Evolutionary conservation across 1,284 basidiomycete species (phyloP), one percentile per base, ranked within the genome.

Genomic region (Boletus mariae): DNA sequence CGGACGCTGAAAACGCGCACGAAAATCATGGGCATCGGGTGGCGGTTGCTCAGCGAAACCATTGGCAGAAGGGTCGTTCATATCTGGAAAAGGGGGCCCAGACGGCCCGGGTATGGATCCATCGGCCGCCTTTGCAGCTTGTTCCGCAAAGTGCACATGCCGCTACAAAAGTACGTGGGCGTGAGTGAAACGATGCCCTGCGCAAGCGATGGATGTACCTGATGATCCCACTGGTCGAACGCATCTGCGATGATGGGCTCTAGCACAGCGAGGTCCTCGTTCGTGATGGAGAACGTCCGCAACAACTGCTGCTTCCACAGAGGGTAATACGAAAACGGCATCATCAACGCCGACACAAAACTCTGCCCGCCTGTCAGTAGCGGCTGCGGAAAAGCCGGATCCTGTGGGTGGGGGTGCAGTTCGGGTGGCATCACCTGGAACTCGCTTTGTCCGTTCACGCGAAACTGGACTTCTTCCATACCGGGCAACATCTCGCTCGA

Each of bases 151-250:
- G 59, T 86, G 83, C 59, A 84, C 68, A 6, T 81, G 82, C 50
- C 85, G 81, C 83, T 87, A 58, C 29, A 47, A 45, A 25, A 29
- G 3, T 42, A 29, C 35, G 49, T 42, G 44, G 48, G 2, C 3
- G n/a, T 54, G 45, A 60, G 49, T n/a, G n/a, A 12, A 42, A 17
- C 12, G 43, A 29, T 15, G 47, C 23, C 2, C 34, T 9, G n/a
- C 43, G 15, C 15, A 5, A 26, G 5, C 13, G 5, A 54, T 29
- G 35, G 38, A 52, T 79, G 54, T 60, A 89, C 87, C 70, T 85
- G 82, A 57, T 82, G 80, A 64, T 90, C 84, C 88, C 88, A 91
- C 46, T 85, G 83, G 57, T 91, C 88, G 79, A 86, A 91, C 23
- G 87, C 87, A 48, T 85, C 83, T 4, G 88, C 87, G 53, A 91